Evolutionary conservation across 495 filamentous ascomycete genomes (phyloP).

Genomic region (Trichoderma parareesei): DNA sequence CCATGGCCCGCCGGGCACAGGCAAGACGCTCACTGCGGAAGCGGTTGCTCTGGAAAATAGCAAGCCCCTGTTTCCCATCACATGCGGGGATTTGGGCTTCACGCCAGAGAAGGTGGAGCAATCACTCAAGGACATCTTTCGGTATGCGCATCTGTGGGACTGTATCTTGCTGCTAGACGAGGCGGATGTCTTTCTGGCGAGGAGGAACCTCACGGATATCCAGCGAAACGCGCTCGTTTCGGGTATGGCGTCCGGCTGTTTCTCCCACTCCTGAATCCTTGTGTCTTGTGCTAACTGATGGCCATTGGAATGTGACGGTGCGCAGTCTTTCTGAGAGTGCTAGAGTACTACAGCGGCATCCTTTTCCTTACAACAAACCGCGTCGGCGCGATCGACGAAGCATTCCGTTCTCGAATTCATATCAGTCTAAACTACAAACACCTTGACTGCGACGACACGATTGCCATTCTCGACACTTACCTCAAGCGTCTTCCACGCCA

Average conservation of each 20-base stretch:
- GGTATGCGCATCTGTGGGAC: neutral
- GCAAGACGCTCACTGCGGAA: constrained; percentile 46
- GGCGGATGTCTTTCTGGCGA: neutral
- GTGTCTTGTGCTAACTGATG: too few relatives aligned
- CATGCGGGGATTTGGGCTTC: constrained; percentile 39
- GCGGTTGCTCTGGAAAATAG: constrained; percentile 32
- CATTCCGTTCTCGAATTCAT: neutral
- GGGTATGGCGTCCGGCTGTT: neutral
- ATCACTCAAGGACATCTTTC: neutral
- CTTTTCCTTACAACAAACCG: neutral
- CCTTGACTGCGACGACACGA: too few relatives aligned
- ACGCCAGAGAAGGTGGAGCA: constrained; percentile 22
- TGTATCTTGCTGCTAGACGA: neutral
- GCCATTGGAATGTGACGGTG: neutral
- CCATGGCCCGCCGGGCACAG: constrained; percentile 42
- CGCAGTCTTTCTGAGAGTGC: neutral
- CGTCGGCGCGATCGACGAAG: neutral
- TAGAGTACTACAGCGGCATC: neutral
- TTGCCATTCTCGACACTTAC: too few relatives aligned
- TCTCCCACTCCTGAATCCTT: neutral
- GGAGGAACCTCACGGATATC: neutral
- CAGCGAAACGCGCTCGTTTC: neutral
- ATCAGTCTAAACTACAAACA: neutral
- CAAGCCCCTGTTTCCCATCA: constrained; percentile 35
- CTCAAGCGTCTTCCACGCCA: too few relatives aligned